Evolutionary conservation across 1,139 yeast genomes (phyloP), one percentile per base, ranked within the genome.

Genomic region (Taphrina populina): DNA sequence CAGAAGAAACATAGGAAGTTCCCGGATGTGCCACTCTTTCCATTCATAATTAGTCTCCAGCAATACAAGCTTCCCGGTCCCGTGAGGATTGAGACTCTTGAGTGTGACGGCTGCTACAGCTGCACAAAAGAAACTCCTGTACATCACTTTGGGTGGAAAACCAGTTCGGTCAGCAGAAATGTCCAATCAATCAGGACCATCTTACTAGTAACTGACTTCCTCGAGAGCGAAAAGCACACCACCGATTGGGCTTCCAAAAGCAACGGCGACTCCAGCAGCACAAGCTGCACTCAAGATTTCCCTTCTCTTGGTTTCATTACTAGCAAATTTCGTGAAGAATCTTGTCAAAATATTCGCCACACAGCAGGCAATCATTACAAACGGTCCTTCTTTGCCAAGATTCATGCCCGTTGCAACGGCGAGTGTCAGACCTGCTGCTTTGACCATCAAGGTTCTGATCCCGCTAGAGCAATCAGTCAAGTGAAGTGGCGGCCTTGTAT

Each of bases 181-280:
- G n/a, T n/a, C n/a, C n/a, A n/a, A n/a, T n/a, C n/a, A n/a, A n/a
- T n/a, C n/a, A n/a, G n/a, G n/a, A n/a, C 10, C 30, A 27, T 8
- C 43, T 15, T 23, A 37, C 60, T 79, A 78, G 63, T 81, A 79
- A 61, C 80, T 78, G 30, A 82, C 83, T 61, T 82, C 87, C 62
- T 82, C 87, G 35, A 82, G 71, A 20, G 82, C 77, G 66, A 82
- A 82, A 27, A 82, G 64, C 1, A 82, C 86, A 1, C 86, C 87
- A 3, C 86, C 87, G 56, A 82, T 70, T 0, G 87, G 87, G 1
- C 82, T 76, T 0, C 86, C 87, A 70, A 82, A 82, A 0, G 87
- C 85, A 23, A 82, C 73, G 3, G 86, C 84, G 7, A 82, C 85
- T 4, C 87, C 87, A 8, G 85, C 83, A 53, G 80, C 76, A 1